These are phyloP conservation scores for Eucalyptus cloeziana DNA, from an alignment of 345 rosid genomes.

Conservation along the genomic window DNA sequence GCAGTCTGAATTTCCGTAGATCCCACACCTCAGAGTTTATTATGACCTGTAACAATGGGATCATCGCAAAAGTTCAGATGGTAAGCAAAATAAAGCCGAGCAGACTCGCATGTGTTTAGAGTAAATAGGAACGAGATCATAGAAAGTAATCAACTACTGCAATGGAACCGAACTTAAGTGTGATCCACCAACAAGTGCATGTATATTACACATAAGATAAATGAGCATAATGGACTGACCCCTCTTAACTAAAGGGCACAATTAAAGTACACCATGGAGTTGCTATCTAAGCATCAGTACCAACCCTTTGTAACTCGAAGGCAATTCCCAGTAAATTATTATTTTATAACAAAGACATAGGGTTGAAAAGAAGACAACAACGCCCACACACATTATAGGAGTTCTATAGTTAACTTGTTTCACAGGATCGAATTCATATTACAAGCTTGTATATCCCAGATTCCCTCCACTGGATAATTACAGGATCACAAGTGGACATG, in stretches of 20 bases:
- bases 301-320: not conserved
- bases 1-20: slow-evolving; percentile 69
- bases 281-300: not conserved
- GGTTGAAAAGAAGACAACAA: not conserved
- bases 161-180: not conserved
- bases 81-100: not conserved
- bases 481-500: not conserved
- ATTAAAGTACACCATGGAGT: not conserved
- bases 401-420: not conserved
- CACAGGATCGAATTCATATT: not conserved
- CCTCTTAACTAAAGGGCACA: not conserved
- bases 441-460: not conserved
- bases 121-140: not conserved
- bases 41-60: slow-evolving; percentile 42
- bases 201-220: not conserved
- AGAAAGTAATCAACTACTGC: not conserved
- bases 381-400: not conserved
- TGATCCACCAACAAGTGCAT: not conserved
- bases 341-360: not conserved
- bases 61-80: not conserved
- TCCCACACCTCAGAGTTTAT: slow-evolving; percentile 99
- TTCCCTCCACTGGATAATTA: not conserved
- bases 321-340: not conserved
- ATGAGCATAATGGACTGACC: not conserved
- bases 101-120: not conserved